Evolutionary conservation across 176 grass and related monocot species (phyloP).

Genomic region (Bromus sterilis): DNA sequence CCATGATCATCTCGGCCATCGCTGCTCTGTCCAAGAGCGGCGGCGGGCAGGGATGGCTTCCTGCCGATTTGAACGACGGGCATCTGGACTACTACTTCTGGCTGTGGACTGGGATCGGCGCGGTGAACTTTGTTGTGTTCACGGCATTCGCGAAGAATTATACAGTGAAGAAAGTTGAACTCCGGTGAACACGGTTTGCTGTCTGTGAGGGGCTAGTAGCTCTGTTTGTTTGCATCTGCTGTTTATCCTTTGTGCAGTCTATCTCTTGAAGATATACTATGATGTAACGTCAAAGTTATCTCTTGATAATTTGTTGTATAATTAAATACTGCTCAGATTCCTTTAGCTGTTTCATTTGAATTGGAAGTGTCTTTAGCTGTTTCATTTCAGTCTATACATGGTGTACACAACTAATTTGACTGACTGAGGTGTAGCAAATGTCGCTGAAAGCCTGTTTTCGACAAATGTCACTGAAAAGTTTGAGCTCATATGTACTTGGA

Average conservation of each 20-base stretch:
- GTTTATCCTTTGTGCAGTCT: not conserved
- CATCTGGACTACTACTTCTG: constrained; percentile 86
- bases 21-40: constrained; percentile 11
- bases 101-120: constrained; percentile 51
- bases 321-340: too few species aligned
- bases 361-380: too few species aligned
- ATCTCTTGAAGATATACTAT: too few species aligned
- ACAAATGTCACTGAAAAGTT: too few species aligned
- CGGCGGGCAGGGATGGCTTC: constrained; percentile 55
- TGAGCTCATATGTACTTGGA: too few species aligned
- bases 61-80: constrained; percentile 54
- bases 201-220: not conserved
- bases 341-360: too few species aligned
- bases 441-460: too few species aligned
- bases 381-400: too few species aligned
- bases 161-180: constrained; percentile 49
- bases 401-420: too few species aligned
- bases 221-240: not conserved
- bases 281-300: too few species aligned
- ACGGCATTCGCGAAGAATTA: constrained; percentile 56
- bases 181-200: not conserved
- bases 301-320: too few species aligned
- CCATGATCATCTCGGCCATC: constrained; percentile 35
- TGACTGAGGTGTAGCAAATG: too few species aligned
- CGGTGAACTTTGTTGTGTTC: constrained; percentile 51